Base-by-base conservation (phyloP, 1,139 yeast species). In the Debaryomycetaceae sp. region DNA sequence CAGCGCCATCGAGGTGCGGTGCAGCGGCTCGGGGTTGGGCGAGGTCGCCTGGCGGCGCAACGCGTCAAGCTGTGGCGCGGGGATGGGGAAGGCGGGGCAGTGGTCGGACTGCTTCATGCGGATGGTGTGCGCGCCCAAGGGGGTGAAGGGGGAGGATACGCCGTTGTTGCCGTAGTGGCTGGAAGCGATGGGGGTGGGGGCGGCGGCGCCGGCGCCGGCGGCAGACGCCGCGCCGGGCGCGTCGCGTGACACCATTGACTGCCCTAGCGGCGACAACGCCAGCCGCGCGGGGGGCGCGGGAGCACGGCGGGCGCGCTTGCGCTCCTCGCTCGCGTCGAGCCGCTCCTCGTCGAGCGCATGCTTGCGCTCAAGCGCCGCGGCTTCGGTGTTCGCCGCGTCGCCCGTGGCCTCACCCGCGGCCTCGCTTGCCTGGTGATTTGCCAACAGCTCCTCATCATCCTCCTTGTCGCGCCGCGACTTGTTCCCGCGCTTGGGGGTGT, bases 401-500 rank as follows among this genome's bases (percentile, higher is more conserved):
- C 13, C 28, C n/a, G 4, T n/a, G 10, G 16, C 29, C n/a, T 13
- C 40, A 2, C 31, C 42, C 10, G 43, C 53, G 5, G 30, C 40
- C n/a, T 19, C 32, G 5, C 27, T 35, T 13, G 24, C 34, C 18
- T 23, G 39, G 19, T 18, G 27, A 23, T 27, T 35, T 23, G 18
- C 16, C 18, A 5, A 3, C 11, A 13, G 12, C 8, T 35, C 39
- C 5, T 45, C 50, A 10, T 44, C 49, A 11, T 36, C 35, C 12
- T 53, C 55, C 20, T 48, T 40, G 13, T 53, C 61, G 27, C 48
- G 49, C 34, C 51, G 59, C 5, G 59, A 44, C 35, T 56, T 58
- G 41, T 55, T 59, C 2, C 61, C 62, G 23, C 63, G 40, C 33
- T 59, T 59, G 3, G 63, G 62, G 18, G 55, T 54, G 36, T 43